Evolutionary conservation across 208 protist genomes (phyloP).

Genomic region (Strigomonas culicis): DNA sequence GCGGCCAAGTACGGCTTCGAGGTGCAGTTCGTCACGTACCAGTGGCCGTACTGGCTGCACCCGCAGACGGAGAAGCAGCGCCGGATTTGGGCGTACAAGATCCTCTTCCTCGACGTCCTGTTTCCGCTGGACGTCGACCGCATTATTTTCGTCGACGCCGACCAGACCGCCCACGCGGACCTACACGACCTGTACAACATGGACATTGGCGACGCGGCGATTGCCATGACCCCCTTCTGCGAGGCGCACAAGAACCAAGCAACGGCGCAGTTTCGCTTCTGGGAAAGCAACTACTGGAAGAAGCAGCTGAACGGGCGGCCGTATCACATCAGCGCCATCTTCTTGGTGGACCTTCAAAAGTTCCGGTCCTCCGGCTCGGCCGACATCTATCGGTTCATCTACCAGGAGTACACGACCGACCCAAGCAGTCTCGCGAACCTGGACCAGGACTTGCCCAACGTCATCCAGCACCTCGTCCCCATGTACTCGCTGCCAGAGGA

Average conservation of each 20-base stretch:
- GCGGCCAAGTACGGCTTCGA: slow-evolving; percentile 92
- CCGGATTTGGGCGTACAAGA: slow-evolving; percentile 99
- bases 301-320: slow-evolving; percentile 90
- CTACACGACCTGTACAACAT: slow-evolving; percentile 96
- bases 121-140: slow-evolving; percentile 96
- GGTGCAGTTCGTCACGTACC: slow-evolving; percentile 95
- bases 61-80: slow-evolving; percentile 97
- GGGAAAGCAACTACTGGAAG: slow-evolving; percentile 94
- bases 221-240: slow-evolving; percentile 98
- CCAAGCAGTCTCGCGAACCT: slow-evolving; percentile 90
- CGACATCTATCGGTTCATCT: slow-evolving; percentile 90
- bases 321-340: slow-evolving; percentile 99
- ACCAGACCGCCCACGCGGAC: slow-evolving; percentile 92
- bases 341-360: slow-evolving; percentile 93
- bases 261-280: slow-evolving; percentile 93
- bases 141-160: slow-evolving; percentile 98
- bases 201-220: slow-evolving; percentile 92
- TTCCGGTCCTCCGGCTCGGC: slow-evolving; percentile 89
- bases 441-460: slow-evolving; percentile 98
- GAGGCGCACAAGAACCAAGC: slow-evolving; percentile 72
- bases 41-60: slow-evolving; percentile 97
- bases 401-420: slow-evolving; percentile 87
- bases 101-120: slow-evolving; percentile 99
- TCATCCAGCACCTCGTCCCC: slow-evolving; percentile 88
- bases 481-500: slow-evolving; percentile 97